Evolutionary conservation across 169 alveolate species (phyloP).

Genomic region (Plasmodium berghei): DNA sequence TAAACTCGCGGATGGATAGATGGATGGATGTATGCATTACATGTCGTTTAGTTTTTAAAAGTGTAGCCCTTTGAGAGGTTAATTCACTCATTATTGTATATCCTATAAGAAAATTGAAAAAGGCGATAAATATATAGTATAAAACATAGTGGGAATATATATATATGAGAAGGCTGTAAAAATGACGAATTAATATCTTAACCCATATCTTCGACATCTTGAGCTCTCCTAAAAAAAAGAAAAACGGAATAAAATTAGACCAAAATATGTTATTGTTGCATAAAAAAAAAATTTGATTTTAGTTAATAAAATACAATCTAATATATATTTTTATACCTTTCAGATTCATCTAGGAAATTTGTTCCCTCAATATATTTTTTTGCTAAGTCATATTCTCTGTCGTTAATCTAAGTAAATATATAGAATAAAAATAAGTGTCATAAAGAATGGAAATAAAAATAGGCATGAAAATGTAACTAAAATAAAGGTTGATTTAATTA

Average conservation of each 20-base stretch:
- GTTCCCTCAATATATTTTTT: constrained; percentile 62
- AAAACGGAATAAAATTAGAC: neutral
- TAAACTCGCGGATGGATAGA: neutral
- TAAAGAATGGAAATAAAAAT: neutral
- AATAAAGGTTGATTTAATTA: no score
- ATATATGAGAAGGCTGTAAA: neutral
- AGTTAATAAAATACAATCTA: neutral
- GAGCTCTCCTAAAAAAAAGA: constrained; percentile 69
- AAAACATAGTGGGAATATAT: neutral
- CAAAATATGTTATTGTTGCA: neutral
- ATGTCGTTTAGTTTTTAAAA: constrained; percentile 57
- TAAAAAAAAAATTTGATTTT: neutral
- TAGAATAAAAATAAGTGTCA: neutral
- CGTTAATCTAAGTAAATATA: constrained; percentile 20
- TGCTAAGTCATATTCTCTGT: constrained; percentile 27
- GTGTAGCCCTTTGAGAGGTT: constrained; percentile 48
- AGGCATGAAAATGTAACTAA: neutral
- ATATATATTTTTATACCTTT: constrained; percentile 29
- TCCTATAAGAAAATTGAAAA: constrained; percentile 18
- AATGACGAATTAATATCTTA: neutral
- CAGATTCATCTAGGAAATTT: constrained; percentile 49
- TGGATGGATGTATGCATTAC: neutral
- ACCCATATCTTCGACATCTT: constrained; percentile 76
- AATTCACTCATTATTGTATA: constrained; percentile 72
- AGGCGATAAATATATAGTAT: neutral